A percentile compares a stretch with the other conserved stretches of the same genome.
These are phyloP conservation scores for Exophiala viscosa DNA, from an alignment of 2,329 filamentous ascomycete genomes.

Conservation along the genomic window DNA sequence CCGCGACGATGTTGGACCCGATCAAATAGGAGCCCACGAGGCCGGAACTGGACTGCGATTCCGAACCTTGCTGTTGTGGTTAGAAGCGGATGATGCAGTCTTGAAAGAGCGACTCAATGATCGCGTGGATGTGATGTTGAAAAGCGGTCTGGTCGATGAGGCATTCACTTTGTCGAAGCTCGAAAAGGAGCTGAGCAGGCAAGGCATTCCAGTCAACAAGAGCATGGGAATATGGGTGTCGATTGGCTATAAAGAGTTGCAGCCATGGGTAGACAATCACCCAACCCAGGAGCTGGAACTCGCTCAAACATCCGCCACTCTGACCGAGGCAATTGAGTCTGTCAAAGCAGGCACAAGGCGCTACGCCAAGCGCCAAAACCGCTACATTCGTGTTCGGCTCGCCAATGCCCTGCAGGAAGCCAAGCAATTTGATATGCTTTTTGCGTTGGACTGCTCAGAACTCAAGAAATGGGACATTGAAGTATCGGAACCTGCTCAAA, in stretches of 20 bases:
- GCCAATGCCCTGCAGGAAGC: constrained; percentile 63
- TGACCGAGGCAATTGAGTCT: constrained; percentile 58
- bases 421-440: constrained; percentile 57
- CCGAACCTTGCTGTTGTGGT: constrained; percentile 75
- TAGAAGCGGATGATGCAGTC: constrained; percentile 67
- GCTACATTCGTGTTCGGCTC: constrained; percentile 83
- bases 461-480: constrained; percentile 56
- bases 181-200: constrained; percentile 35
- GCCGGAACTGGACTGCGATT: constrained; percentile 43
- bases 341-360: constrained; percentile 81
- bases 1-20: background rate
- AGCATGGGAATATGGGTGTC: constrained; percentile 91
- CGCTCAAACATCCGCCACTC: background rate
- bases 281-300: constrained; percentile 16
- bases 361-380: constrained; percentile 78
- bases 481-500: constrained; percentile 64
- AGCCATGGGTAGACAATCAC: constrained; percentile 59
- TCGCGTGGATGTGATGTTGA: constrained; percentile 81
- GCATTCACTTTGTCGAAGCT: constrained; percentile 40
- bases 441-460: constrained; percentile 76
- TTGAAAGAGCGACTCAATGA: constrained; percentile 68
- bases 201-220: constrained; percentile 61
- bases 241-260: constrained; percentile 92
- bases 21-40: background rate
- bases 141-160: constrained; percentile 61